These are phyloP conservation scores for Rhodotorula sp. DNA, from an alignment of 1,284 basidiomycete genomes.

Conservation along the genomic window DNA sequence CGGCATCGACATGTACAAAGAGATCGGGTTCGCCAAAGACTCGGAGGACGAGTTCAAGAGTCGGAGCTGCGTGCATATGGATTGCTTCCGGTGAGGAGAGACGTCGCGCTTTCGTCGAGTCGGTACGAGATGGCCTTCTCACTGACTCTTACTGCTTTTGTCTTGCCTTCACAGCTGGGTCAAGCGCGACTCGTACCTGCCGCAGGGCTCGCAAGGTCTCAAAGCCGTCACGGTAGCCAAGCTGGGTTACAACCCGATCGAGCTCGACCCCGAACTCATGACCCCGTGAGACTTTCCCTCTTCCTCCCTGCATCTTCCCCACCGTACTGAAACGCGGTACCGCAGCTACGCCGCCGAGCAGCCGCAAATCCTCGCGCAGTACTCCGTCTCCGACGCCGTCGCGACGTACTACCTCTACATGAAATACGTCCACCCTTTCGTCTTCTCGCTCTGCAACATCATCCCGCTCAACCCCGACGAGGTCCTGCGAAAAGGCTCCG, in stretches of 20 bases:
- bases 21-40: conserved; percentile 90
- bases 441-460: conserved; percentile 99
- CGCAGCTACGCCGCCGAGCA: conserved; percentile 90
- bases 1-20: conserved; percentile 93
- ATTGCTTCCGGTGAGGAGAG: conserved; percentile 73
- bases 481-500: conserved; percentile 91
- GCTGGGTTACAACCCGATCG: conserved; percentile 94
- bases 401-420: conserved; percentile 99
- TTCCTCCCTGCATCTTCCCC: not conserved
- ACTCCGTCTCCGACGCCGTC: conserved; percentile 99
- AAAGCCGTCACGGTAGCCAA: conserved; percentile 98
- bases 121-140: no score
- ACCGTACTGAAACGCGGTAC: not conserved
- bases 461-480: conserved; percentile 97
- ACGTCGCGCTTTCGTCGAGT: conserved; percentile 15
- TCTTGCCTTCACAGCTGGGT: conserved; percentile 64
- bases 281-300: conserved; percentile 69
- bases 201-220: conserved; percentile 96
- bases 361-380: conserved; percentile 90
- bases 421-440: conserved; percentile 99
- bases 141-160: not conserved
- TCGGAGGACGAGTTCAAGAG: conserved; percentile 95
- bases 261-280: conserved; percentile 98
- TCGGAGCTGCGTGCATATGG: conserved; percentile 93
- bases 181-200: conserved; percentile 98